A percentile compares a stretch with the other conserved stretches of the same genome.
These are phyloP conservation scores for Ascocoryne sarcoides DNA, from an alignment of 2,329 filamentous ascomycete genomes.

Conservation along the genomic window DNA sequence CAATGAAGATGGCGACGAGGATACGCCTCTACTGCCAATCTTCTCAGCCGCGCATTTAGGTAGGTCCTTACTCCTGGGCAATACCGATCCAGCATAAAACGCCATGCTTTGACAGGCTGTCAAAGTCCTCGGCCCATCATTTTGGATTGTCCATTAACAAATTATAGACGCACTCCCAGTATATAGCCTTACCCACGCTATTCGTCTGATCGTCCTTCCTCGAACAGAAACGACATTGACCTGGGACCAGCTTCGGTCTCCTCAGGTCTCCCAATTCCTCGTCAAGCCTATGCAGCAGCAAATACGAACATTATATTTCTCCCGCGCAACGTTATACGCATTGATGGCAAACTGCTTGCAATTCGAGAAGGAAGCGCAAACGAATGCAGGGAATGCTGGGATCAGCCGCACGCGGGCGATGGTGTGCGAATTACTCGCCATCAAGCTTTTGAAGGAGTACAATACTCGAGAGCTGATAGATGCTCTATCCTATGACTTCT, in stretches of 20 bases:
- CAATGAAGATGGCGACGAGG: conserved; percentile 30
- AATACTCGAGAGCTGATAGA: conserved; percentile 85
- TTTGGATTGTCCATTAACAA: conserved; percentile 20
- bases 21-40: conserved; percentile 57
- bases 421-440: conserved; percentile 83
- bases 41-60: conserved; percentile 74
- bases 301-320: conserved; percentile 75
- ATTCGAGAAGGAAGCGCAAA: conserved; percentile 78
- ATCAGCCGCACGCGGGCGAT: conserved; percentile 76
- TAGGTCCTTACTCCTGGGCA: conserved; percentile 30
- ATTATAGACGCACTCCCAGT: conserved; percentile 72
- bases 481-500: conserved; percentile 89
- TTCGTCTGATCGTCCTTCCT: conserved; percentile 73
- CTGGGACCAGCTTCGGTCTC: conserved; percentile 93
- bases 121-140: no score
- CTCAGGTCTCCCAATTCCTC: conserved; percentile 90
- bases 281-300: conserved; percentile 92
- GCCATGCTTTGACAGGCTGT: no score
- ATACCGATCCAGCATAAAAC: no score
- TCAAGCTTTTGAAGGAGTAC: conserved; percentile 85
- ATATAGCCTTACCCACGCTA: conserved; percentile 83
- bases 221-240: conserved; percentile 86
- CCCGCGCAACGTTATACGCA: conserved; percentile 77
- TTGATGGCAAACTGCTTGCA: conserved; percentile 90
- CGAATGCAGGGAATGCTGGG: conserved; percentile 75